phyloP scores from a whole-genome alignment of 805 yeast species.

The Myxozyma lipomycoides region DNA sequence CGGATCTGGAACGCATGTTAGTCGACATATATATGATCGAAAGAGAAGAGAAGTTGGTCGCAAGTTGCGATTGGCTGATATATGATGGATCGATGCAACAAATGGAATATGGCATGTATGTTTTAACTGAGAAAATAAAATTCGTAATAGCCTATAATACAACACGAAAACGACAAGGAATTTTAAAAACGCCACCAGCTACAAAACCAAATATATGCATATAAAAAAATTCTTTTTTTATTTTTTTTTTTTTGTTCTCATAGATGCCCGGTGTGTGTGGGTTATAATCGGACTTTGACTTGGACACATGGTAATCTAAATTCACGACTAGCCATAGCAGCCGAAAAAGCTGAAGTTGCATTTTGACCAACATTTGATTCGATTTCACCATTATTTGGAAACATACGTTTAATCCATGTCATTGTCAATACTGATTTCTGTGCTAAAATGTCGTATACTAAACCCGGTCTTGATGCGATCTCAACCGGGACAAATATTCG shows the following conservation, averaged over 20 bases:
- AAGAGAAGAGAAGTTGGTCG: conserved; percentile 56
- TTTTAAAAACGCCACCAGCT: no score
- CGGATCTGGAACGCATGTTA: conserved; percentile 9
- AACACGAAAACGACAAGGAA: no score
- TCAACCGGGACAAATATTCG: conserved; percentile 21
- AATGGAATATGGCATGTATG: not conserved
- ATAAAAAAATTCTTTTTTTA: no score
- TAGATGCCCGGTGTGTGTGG: no score
- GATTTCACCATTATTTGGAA: not conserved
- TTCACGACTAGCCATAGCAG: conserved; percentile 10
- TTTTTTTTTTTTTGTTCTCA: no score
- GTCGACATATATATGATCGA: conserved; percentile 31
- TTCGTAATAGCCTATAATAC: no score
- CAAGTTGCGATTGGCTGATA: conserved; percentile 60
- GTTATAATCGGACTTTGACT: conserved; percentile 15
- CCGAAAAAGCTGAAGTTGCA: not conserved
- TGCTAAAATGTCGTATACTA: conserved; percentile 20
- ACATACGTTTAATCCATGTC: conserved; percentile 1
- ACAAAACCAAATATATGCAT: no score
- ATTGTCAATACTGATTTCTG: conserved; percentile 13
- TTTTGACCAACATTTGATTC: not conserved
- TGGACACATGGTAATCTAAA: conserved; percentile 18
- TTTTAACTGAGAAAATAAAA: not conserved
- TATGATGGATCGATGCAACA: no score
- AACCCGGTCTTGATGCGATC: conserved; percentile 16